Evolutionary conservation across 2,329 filamentous ascomycete genomes (phyloP).

Genomic region (Zymoseptoria passerinii): DNA sequence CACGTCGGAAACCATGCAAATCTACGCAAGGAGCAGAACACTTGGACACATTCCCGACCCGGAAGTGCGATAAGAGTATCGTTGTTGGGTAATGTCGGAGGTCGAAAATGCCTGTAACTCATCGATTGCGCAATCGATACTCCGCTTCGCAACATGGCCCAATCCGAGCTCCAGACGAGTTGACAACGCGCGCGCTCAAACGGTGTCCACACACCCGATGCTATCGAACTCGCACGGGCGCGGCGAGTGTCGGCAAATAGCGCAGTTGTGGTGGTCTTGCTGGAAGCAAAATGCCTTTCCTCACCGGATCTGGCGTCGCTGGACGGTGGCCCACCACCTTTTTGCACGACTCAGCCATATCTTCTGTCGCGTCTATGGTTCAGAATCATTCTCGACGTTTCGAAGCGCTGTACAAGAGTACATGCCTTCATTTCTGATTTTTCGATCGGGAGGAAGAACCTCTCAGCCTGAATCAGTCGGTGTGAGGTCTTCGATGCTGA

Average conservation of each 20-base stretch:
- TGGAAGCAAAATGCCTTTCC: too few relatives aligned
- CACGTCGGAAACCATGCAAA: too few relatives aligned
- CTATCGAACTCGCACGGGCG: too few relatives aligned
- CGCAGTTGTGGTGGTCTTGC: too few relatives aligned
- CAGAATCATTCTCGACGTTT: too few relatives aligned
- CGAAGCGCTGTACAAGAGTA: too few relatives aligned
- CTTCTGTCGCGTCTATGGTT: too few relatives aligned
- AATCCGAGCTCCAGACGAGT: background rate
- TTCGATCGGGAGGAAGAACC: too few relatives aligned
- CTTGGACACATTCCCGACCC: background rate
- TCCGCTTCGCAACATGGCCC: conserved; percentile 9
- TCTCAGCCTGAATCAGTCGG: too few relatives aligned
- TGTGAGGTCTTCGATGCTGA: too few relatives aligned
- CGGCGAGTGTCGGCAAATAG: background rate
- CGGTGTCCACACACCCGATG: background rate
- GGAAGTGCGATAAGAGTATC: background rate
- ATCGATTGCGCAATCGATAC: conserved; percentile 8
- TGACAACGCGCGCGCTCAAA: background rate
- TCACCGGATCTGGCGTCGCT: background rate
- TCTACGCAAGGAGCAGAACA: background rate
- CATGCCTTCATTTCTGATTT: too few relatives aligned
- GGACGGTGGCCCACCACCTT: background rate
- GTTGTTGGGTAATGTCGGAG: background rate
- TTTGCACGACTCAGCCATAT: too few relatives aligned
- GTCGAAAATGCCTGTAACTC: background rate